phyloP scores from a whole-genome alignment of 106 monocot genomes.

The Platanthera guangdongensis region DNA sequence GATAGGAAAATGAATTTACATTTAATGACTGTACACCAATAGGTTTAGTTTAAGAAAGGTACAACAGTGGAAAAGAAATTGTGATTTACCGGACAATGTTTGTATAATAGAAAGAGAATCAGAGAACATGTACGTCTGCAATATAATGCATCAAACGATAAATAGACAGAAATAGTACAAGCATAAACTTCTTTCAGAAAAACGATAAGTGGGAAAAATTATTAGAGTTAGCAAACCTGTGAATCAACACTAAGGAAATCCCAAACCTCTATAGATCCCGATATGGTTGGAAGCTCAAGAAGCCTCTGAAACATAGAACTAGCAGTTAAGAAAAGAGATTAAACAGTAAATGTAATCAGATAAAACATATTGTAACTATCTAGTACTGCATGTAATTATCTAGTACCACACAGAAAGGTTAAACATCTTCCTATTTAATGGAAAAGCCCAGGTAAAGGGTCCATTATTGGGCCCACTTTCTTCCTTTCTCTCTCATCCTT shows the following conservation, averaged over 20 bases:
- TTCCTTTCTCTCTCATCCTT: too few species aligned
- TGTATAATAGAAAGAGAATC: constrained; percentile 90
- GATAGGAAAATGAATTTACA: not conserved
- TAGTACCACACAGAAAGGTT: not conserved
- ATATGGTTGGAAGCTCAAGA: constrained; percentile 81
- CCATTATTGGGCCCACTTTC: too few species aligned
- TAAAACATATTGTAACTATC: not conserved
- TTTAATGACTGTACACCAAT: not conserved
- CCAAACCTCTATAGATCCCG: constrained; percentile 95
- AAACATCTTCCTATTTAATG: not conserved
- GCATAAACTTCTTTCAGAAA: not conserved
- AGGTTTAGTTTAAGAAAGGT: not conserved
- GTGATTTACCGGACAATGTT: constrained; percentile 63
- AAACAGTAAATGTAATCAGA: not conserved
- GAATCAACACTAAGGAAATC: constrained; percentile 99
- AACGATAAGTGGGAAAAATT: not conserved
- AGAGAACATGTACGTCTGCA: constrained; percentile 86
- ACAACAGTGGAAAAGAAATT: constrained; percentile 4
- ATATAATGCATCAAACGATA: constrained; percentile 6
- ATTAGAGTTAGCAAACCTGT: constrained; percentile 45
- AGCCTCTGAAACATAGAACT: constrained; percentile 57
- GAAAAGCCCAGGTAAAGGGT: too few species aligned
- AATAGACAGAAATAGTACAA: constrained; percentile 1
- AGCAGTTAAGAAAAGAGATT: not conserved
- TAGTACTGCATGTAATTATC: not conserved